Percentiles rank a stretch among this genome's conserved stretches.
Conservation (phyloP, 805 yeast species). For the Candida rishiriensis region DNA sequence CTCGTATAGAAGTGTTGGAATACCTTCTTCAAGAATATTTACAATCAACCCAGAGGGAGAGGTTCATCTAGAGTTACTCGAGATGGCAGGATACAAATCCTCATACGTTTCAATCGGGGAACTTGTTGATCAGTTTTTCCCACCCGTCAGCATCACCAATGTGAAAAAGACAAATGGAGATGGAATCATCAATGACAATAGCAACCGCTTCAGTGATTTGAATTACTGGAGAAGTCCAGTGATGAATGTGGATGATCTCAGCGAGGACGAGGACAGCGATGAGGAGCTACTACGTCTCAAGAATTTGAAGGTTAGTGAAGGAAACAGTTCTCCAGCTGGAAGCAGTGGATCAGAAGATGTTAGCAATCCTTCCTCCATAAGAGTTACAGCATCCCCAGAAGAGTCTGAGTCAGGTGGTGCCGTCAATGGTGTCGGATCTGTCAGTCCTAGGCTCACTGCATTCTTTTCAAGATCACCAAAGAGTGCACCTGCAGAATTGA, state of each 20-base stretch:
- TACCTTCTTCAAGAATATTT: conserved; percentile 90
- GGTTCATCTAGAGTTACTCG: conserved; percentile 93
- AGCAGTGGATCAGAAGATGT: no score
- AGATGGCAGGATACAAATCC: conserved; percentile 86
- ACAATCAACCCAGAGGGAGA: conserved; percentile 96
- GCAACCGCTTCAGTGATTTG: conserved; percentile 74
- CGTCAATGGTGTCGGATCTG: conserved; percentile 5
- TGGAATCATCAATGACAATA: conserved; percentile 29
- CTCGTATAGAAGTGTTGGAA: conserved; percentile 87
- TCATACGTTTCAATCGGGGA: conserved; percentile 88
- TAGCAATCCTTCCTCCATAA: no score
- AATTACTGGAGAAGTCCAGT: conserved; percentile 91
- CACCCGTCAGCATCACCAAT: conserved; percentile 52
- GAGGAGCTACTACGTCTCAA: neutral
- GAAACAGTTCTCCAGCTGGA: no score
- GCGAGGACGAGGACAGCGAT: conserved; percentile 43
- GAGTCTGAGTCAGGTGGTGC: conserved; percentile 1
- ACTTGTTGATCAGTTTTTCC: conserved; percentile 95
- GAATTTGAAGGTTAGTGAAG: no score
- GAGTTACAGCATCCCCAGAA: no score
- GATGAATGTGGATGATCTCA: conserved; percentile 53
- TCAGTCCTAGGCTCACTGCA: conserved; percentile 14
- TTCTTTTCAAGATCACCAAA: conserved; percentile 17
- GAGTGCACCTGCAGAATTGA: conserved; percentile 12
- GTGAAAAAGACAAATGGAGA: conserved; percentile 12